Conservation (phyloP, 2,329 filamentous ascomycete genomes). For the Sarocladium brachiariae region DNA sequence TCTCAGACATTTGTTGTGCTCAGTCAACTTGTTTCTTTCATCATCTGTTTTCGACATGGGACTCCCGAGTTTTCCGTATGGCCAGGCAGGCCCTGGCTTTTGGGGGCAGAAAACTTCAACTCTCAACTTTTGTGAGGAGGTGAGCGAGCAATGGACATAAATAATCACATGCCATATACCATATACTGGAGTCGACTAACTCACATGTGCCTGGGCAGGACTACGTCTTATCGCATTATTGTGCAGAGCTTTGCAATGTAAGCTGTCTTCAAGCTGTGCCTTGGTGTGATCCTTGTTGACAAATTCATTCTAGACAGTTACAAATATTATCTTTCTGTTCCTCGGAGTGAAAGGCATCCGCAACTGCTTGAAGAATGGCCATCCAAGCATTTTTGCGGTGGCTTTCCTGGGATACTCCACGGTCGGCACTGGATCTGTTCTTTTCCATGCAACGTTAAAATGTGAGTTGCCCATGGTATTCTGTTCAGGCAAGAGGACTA, state of each 20-base stretch:
- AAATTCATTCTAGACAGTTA: slow-evolving; percentile 53
- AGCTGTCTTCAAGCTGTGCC: slow-evolving; percentile 10
- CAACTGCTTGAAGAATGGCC: slow-evolving; percentile 64
- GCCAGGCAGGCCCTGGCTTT: slow-evolving; percentile 35
- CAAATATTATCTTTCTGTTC: slow-evolving; percentile 75
- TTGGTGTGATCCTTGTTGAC: background rate
- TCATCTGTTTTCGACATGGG: background rate
- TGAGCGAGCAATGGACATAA: no score
- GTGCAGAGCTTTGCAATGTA: slow-evolving; percentile 68
- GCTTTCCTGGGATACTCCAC: slow-evolving; percentile 47
- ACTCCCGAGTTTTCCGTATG: slow-evolving; percentile 1
- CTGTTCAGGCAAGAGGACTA: no score
- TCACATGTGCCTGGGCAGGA: no score
- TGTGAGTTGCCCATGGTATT: slow-evolving; percentile 32
- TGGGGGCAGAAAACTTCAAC: slow-evolving; percentile 68
- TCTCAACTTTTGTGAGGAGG: slow-evolving; percentile 76
- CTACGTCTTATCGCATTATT: slow-evolving; percentile 67
- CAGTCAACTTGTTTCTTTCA: no score
- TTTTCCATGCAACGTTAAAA: slow-evolving; percentile 51
- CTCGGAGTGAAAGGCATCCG: slow-evolving; percentile 68
- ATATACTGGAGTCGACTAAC: no score
- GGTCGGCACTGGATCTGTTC: slow-evolving; percentile 47
- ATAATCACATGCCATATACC: no score
- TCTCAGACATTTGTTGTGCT: background rate
- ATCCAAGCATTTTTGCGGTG: slow-evolving; percentile 70